phyloP scores from a whole-genome alignment of 139 green algal species.

The Limnomonas spitsbergensis region DNA sequence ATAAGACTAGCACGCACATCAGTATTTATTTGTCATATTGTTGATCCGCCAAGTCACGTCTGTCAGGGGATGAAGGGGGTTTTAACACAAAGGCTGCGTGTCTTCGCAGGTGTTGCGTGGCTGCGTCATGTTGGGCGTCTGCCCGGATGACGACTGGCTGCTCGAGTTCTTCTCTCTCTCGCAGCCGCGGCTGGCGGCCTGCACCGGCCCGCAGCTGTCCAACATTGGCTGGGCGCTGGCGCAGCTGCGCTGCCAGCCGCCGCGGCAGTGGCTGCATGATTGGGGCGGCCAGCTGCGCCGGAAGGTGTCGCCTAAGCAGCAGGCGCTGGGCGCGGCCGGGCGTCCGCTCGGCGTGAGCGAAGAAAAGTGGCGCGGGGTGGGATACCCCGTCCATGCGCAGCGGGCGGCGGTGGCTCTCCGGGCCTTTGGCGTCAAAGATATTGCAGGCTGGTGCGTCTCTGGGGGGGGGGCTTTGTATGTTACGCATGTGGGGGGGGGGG shows the following conservation, averaged over 20 bases:
- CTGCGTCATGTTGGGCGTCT: neutral
- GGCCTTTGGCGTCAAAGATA: neutral
- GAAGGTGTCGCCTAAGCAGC: neutral
- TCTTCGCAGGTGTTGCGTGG: conserved; percentile 17
- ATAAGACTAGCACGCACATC: no score
- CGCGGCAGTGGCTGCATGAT: conserved; percentile 8
- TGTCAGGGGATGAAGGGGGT: no score
- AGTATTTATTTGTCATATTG: no score
- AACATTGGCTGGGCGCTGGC: conserved; percentile 22
- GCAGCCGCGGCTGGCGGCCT: neutral
- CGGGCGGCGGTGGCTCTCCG: neutral
- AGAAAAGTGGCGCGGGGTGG: neutral
- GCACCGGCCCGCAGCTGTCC: conserved; percentile 8
- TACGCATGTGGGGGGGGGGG: no score
- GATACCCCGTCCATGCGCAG: conserved; percentile 6
- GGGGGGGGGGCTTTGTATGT: no score
- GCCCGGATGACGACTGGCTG: conserved; percentile 2
- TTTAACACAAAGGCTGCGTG: no score
- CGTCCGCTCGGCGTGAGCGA: neutral
- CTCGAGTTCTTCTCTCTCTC: neutral
- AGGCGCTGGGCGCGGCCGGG: neutral
- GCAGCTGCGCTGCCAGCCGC: neutral
- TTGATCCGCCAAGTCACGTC: no score
- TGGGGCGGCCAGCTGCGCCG: conserved; percentile 1
- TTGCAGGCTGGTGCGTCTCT: conserved; percentile 14